Conservation (phyloP, 371 early-diverging fungal species). For the Nosema muscidifuracis region DNA sequence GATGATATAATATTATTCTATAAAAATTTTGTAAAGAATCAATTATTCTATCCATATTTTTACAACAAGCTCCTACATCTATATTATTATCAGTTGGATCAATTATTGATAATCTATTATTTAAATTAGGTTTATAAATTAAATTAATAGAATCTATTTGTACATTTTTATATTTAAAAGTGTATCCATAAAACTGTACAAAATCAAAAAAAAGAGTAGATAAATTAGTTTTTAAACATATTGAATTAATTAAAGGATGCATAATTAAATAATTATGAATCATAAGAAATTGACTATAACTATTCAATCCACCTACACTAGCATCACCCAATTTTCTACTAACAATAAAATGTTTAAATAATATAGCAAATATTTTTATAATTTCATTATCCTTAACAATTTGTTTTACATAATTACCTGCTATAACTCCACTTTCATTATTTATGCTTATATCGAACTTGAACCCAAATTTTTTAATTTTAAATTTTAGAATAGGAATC, state of each 20-base stretch:
- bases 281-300: conserved; percentile 76
- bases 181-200: conserved; percentile 76
- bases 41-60: conserved; percentile 17
- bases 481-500: conserved; percentile 83
- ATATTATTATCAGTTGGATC: conserved; percentile 46
- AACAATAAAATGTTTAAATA: conserved; percentile 74
- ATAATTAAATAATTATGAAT: conserved; percentile 70
- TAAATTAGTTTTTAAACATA: conserved; percentile 67
- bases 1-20: conserved; percentile 32
- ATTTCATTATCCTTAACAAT: conserved; percentile 64
- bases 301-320: conserved; percentile 79
- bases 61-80: conserved; percentile 46
- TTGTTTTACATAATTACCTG: conserved; percentile 66
- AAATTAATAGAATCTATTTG: conserved; percentile 12
- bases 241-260: too few relatives aligned
- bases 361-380: conserved; percentile 67
- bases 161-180: conserved; percentile 36
- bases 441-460: conserved; percentile 77
- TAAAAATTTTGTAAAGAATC: conserved; percentile 45
- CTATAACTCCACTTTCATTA: conserved; percentile 66
- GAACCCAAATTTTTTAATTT: conserved; percentile 67
- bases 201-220: conserved; percentile 74
- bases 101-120: conserved; percentile 36
- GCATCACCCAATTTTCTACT: conserved; percentile 75
- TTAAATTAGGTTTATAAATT: conserved; percentile 22